These are phyloP conservation scores for Saitozyma podzolica DNA, from an alignment of 768 basidiomycete genomes.

Conservation along the genomic window DNA sequence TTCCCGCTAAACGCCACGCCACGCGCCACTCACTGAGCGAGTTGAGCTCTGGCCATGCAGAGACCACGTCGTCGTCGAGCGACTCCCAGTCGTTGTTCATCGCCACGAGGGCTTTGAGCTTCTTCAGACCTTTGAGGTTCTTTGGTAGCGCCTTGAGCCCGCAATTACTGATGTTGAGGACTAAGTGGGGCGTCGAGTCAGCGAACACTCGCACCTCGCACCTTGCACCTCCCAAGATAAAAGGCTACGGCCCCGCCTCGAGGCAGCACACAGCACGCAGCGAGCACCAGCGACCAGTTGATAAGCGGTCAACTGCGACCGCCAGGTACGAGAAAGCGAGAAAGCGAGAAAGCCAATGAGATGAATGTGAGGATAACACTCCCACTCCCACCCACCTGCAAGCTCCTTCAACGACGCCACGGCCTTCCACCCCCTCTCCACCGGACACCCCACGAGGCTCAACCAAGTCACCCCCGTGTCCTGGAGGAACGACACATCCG, in stretches of 20 bases:
- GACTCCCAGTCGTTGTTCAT: conserved; percentile 42
- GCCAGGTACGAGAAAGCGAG: no score
- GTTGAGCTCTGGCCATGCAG: conserved; percentile 40
- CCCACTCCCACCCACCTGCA: conserved; percentile 23
- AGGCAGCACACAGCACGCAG: no score
- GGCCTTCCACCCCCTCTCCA: conserved; percentile 37
- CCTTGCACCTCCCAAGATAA: no score
- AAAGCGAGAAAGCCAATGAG: no score
- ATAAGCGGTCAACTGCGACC: no score
- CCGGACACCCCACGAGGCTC: conserved; percentile 34
- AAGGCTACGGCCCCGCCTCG: no score
- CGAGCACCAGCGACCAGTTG: no score
- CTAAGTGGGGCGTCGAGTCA: conserved; percentile 14
- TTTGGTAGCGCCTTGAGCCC: conserved; percentile 26
- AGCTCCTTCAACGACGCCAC: conserved; percentile 36
- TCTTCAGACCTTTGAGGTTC: conserved; percentile 14
- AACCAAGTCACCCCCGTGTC: conserved; percentile 39
- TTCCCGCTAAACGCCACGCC: no score
- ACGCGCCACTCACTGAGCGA: conserved; percentile 35
- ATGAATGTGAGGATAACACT: no score
- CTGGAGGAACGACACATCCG: conserved; percentile 32
- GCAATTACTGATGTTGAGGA: conserved; percentile 39
- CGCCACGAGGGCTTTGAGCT: conserved; percentile 44
- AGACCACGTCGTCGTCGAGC: conserved; percentile 29
- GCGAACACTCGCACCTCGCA: not conserved